Evolutionary conservation across 1,284 basidiomycete genomes (phyloP).

Genomic region (Calocybe gambosa): DNA sequence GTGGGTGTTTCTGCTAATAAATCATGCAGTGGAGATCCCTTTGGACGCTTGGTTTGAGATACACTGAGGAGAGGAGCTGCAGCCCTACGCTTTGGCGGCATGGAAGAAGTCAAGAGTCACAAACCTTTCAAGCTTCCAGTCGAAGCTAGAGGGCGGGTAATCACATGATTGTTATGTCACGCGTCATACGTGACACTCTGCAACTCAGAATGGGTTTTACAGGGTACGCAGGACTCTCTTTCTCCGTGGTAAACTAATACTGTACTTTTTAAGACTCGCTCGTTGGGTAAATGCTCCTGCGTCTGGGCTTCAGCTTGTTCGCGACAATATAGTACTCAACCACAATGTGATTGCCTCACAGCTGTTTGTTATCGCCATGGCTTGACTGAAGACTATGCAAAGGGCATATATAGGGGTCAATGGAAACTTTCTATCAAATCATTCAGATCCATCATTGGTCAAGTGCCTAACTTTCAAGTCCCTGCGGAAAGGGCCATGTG

Average conservation of each 20-base stretch:
- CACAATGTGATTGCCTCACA: slow-evolving; percentile 47
- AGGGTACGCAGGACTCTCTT: slow-evolving; percentile 33
- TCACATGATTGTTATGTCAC: slow-evolving; percentile 25
- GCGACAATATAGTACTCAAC: slow-evolving; percentile 62
- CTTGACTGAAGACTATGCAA: background rate
- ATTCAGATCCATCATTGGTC: slow-evolving; percentile 60
- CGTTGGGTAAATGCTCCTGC: slow-evolving; percentile 76
- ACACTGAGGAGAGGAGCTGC: slow-evolving; percentile 17
- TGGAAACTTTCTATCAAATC: slow-evolving; percentile 68
- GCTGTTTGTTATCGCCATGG: background rate
- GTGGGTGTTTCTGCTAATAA: background rate
- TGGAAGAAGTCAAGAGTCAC: slow-evolving; percentile 5
- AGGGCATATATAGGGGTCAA: slow-evolving; percentile 54
- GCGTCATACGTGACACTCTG: slow-evolving; percentile 14
- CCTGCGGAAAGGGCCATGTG: slow-evolving; percentile 64
- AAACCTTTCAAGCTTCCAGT: too few species aligned
- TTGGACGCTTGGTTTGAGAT: slow-evolving; percentile 22
- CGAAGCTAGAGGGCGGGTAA: background rate
- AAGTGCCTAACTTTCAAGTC: slow-evolving; percentile 42
- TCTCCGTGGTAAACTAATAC: background rate
- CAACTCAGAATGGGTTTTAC: slow-evolving; percentile 52
- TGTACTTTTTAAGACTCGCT: slow-evolving; percentile 47
- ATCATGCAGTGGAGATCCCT: slow-evolving; percentile 8
- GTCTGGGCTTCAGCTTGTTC: slow-evolving; percentile 58
- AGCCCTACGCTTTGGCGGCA: slow-evolving; percentile 44